phyloP scores from a whole-genome alignment of 2,329 filamentous ascomycete species.

The Xylariaceae sp. region DNA sequence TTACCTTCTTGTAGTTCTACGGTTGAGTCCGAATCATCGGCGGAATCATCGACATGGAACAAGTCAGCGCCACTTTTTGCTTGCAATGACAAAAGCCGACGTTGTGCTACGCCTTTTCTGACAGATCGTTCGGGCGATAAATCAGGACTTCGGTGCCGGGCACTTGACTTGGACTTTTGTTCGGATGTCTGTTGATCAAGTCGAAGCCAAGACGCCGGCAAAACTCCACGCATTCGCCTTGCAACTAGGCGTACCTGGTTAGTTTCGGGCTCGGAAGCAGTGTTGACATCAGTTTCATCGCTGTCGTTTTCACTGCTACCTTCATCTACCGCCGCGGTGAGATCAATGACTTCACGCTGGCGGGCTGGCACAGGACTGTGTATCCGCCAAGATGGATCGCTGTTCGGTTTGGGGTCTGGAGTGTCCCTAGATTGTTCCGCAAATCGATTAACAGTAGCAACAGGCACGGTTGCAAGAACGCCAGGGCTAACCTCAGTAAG shows the following conservation, averaged over 20 bases:
- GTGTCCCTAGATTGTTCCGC: constrained; percentile 8
- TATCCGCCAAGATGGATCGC: constrained; percentile 26
- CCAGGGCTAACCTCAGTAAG: constrained; percentile 36
- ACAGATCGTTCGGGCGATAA: constrained; percentile 38
- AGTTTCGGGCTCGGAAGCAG: constrained; percentile 39
- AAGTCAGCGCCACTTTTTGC: constrained; percentile 32
- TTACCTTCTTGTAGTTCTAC: constrained; percentile 23
- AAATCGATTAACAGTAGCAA: constrained; percentile 14
- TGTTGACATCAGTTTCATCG: constrained; percentile 11
- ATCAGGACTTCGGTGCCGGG: constrained; percentile 32
- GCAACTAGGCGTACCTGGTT: constrained; percentile 29
- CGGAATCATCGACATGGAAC: constrained; percentile 44
- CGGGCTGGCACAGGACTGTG: constrained; percentile 28
- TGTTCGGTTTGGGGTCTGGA: constrained; percentile 32
- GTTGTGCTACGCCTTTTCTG: constrained; percentile 49
- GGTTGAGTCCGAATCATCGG: constrained; percentile 38
- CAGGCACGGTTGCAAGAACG: constrained; percentile 24
- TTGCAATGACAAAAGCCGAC: constrained; percentile 35
- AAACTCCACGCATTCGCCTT: constrained; percentile 54
- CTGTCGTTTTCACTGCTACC: constrained; percentile 19
- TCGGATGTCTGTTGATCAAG: constrained; percentile 48
- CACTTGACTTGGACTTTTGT: constrained; percentile 31
- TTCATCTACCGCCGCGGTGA: constrained; percentile 25
- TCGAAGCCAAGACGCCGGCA: constrained; percentile 64
- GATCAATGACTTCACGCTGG: constrained; percentile 25